Evolutionary conservation across 2,329 filamentous ascomycete species (phyloP), one percentile per base, ranked within the genome.

Genomic region (Cercospora zeae-maydis): DNA sequence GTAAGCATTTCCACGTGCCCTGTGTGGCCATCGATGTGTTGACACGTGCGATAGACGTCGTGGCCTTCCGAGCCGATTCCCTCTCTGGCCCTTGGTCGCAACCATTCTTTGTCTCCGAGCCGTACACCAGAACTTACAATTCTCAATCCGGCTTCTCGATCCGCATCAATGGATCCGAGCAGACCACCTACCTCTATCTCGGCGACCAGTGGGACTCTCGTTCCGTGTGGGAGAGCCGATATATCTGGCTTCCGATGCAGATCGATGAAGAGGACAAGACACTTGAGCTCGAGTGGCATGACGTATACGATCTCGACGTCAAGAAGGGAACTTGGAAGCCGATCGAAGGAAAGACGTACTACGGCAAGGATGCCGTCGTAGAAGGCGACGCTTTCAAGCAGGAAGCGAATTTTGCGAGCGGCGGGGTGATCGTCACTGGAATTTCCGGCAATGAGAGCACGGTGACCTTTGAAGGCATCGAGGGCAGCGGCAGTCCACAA

Each of bases 171-270:
- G 74, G 76, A 30, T 73, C 70, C 4, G 66, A 75, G 13, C 78
- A 79, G 14, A 71, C 67, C 3, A 71, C 70, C 1, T 71, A 68
- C 52, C 81, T 88, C 66, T 90, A 88, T 74, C 82, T 89, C 75
- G 87, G 88, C 14, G 87, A 90, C 73, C 83, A 87, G 14, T 90
- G 87, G 87, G 74, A 84, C 0, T 79, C 77, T 0, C 83, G 83
- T 69, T 83, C 82, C 0, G 74, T 84, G 0, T 85, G 83, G 83
- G 83, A 85, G 63, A 81, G 78, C 61, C 76, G 83, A 5, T 84
- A 85, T 66, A 84, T 85, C 66, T 85, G 83, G 83, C 76, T 85
- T 0, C 83, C 83, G 0, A 74, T 85, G 6, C 74, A 77, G 0
- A 82, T 84, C 45, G 79, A 84, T 62, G 83, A 85, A 61, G 68